Conservation (phyloP, 1,284 basidiomycete genomes). For the Trametes sp. region DNA sequence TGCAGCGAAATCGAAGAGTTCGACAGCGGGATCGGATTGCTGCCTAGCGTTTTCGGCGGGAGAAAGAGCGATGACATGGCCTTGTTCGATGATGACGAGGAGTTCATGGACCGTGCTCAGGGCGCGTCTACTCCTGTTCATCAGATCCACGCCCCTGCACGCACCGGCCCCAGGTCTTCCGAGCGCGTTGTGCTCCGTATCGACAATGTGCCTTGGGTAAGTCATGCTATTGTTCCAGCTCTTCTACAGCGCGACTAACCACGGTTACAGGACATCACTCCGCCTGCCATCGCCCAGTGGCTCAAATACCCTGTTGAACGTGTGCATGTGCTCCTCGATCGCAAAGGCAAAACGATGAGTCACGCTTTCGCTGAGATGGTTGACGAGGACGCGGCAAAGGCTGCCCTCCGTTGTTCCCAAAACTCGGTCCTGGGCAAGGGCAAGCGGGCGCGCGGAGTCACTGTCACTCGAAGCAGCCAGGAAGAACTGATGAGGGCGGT, state of each 20-base stretch:
- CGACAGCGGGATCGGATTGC: conserved; percentile 30
- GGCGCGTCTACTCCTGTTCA: conserved; percentile 43
- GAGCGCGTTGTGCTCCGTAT: conserved; percentile 74
- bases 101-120: conserved; percentile 42
- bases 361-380: conserved; percentile 81
- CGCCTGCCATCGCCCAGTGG: conserved; percentile 71
- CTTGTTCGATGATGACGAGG: conserved; percentile 30
- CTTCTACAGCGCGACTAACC: not conserved
- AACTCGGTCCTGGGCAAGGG: conserved; percentile 77
- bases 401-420: conserved; percentile 68
- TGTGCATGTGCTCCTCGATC: conserved; percentile 79
- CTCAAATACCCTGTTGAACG: conserved; percentile 70
- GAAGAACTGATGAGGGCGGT: conserved; percentile 82
- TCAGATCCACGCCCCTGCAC: conserved; percentile 13
- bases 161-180: conserved; percentile 20
- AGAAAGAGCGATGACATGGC: conserved; percentile 23
- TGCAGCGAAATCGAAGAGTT: conserved; percentile 32
- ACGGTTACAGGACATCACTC: conserved; percentile 74
- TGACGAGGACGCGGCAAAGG: conserved; percentile 63
- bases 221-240: conserved; percentile 34
- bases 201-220: conserved; percentile 86
- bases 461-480: conserved; percentile 77
- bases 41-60: conserved; percentile 34
- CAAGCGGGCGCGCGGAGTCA: conserved; percentile 78
- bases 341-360: conserved; percentile 80